Base-by-base conservation (phyloP, 2,329 filamentous ascomycete species). In the Decorospora gaudefroyi region DNA sequence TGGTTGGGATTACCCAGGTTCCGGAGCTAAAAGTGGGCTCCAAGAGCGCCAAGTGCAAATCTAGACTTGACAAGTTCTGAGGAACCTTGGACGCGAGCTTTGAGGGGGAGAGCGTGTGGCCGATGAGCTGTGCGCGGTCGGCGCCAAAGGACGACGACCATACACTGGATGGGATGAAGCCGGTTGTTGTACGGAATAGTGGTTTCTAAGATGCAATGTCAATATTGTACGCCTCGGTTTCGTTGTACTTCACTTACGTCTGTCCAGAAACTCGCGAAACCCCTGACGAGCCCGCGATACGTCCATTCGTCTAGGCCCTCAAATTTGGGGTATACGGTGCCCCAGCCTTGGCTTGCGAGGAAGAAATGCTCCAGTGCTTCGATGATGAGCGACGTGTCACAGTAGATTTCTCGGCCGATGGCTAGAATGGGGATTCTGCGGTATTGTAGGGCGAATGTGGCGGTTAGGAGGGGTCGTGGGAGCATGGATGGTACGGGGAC, bases 261-360 rank as follows among this genome's bases (percentile, higher is more conserved):
- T 2, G 63, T 68, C 71, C 71, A 74, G 48, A 72, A 73, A n/a
- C 56, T 64, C 2, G 71, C 66, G 23, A 73, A 72, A 0, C 70
- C 69, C n/a, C 72, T 53, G 4, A 66, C 70, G 2, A 74, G 42
- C 0, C 61, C 58, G 5, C 63, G 36, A 39, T 74, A 72, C n/a
- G 53, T 49, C 55, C 70, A 61, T 1, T 62, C 62, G 25, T 63
- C 67, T 3, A 54, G 15, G 1, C 43, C 49, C 3, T 37, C 33
- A 2, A 61, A 55, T 4, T 42, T 33, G 2, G 70, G 72, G 46
- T 73, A 73, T 4, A 73, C 53, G 9, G 61, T 62, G 6, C 60
- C 60, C 34, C 62, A 71, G n/a, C 65, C 67, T n/a, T 61, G 26
- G 6, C 12, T 34, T 0, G 33, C 17, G 1, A 62, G 58, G 47